Conservation (phyloP, 192 early-diverging fungal genomes). For the Rhizophagus prolifer region DNA sequence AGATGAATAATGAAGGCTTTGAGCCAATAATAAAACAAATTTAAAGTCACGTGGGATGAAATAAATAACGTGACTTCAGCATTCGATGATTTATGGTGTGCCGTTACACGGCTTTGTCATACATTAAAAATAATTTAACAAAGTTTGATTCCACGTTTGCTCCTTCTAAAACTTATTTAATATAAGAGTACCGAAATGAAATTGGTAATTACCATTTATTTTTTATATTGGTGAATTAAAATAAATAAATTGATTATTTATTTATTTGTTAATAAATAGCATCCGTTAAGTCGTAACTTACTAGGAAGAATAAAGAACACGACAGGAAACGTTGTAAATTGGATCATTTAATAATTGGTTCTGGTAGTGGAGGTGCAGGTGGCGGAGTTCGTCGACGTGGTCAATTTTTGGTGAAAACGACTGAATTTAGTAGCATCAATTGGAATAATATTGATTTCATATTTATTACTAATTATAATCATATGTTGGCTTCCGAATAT, state of each 20-base stretch:
- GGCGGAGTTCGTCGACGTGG: not conserved
- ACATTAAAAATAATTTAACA: too few species aligned
- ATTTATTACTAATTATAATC: conserved; percentile 71
- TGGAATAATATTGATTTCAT: conserved; percentile 72
- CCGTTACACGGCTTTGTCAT: too few species aligned
- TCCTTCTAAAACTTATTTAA: too few species aligned
- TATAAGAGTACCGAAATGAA: too few species aligned
- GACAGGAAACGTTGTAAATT: conserved; percentile 15
- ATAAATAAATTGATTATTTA: not conserved
- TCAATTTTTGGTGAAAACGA: conserved; percentile 41
- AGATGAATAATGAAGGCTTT: too few species aligned
- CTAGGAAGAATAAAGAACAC: not conserved
- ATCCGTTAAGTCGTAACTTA: conserved; percentile 2
- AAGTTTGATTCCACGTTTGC: too few species aligned
- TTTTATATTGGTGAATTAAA: not conserved
- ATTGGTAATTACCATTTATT: too few species aligned
- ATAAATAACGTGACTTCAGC: too few species aligned
- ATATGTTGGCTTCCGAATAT: conserved; percentile 76
- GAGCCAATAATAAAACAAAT: too few species aligned
- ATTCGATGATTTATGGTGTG: too few species aligned
- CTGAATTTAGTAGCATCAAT: conserved; percentile 59
- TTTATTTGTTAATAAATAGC: not conserved
- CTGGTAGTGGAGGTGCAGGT: not conserved
- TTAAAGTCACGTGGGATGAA: too few species aligned
- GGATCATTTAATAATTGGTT: not conserved